A percentile compares a stretch with the other conserved stretches of the same genome.
These are phyloP conservation scores for Trypanosoma brucei DNA, from an alignment of 208 protist genomes.

Conservation along the genomic window DNA sequence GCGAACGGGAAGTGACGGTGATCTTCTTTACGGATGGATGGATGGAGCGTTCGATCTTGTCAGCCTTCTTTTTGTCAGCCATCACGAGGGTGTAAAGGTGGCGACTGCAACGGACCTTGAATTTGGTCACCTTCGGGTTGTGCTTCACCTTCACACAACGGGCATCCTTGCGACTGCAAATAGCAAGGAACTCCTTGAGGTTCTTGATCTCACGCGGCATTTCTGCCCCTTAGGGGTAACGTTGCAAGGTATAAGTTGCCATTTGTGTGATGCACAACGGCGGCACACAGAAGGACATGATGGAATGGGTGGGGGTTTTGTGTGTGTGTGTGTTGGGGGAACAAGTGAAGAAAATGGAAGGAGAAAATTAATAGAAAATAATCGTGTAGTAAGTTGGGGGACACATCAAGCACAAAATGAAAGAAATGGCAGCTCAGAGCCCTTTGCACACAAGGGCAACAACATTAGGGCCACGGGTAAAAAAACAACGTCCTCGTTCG, in stretches of 20 bases:
- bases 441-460: no score
- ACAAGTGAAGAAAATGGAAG: slow-evolving; percentile 4
- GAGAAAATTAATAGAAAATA: slow-evolving; percentile 11
- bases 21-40: slow-evolving; percentile 89
- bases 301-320: neutral
- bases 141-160: slow-evolving; percentile 92
- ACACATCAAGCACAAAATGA: neutral
- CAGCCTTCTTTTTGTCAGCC: slow-evolving; percentile 88
- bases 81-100: slow-evolving; percentile 92
- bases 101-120: slow-evolving; percentile 92
- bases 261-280: no score
- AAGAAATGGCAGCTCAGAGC: no score
- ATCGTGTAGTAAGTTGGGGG: neutral
- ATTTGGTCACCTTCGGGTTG: slow-evolving; percentile 87
- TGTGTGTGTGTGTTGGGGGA: neutral
- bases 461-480: no score
- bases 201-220: slow-evolving; percentile 91
- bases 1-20: slow-evolving; percentile 70
- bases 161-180: slow-evolving; percentile 90
- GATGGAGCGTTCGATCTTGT: slow-evolving; percentile 90
- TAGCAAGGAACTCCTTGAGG: slow-evolving; percentile 91
- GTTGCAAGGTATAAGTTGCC: no score
- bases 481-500: no score
- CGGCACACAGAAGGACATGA: neutral
- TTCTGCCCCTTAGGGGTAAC: neutral